phyloP scores from a whole-genome alignment of 441 rosid species.

The Iberis amara region DNA sequence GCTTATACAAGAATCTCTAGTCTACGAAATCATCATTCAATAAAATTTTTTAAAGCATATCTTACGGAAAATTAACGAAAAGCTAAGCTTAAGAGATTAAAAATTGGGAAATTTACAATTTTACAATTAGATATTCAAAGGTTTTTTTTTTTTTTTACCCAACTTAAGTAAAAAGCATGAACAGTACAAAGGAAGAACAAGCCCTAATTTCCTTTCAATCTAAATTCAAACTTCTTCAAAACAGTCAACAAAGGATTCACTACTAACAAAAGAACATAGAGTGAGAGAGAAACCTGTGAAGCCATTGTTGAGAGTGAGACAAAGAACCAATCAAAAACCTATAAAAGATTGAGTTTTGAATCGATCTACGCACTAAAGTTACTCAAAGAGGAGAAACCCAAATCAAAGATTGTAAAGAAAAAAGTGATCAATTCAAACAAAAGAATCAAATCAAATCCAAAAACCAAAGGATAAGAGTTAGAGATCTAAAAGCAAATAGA shows the following conservation, averaged over 20 bases:
- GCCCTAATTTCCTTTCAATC: not conserved
- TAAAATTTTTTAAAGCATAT: too few relatives aligned
- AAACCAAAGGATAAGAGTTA: not conserved
- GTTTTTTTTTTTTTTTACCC: too few relatives aligned
- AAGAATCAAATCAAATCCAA: not conserved
- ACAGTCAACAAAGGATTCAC: constrained; percentile 16
- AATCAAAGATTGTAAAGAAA: constrained; percentile 18
- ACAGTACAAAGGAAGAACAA: not conserved
- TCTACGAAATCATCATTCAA: too few relatives aligned
- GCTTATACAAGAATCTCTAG: too few relatives aligned
- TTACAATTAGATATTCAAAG: too few relatives aligned
- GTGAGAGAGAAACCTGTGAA: constrained; percentile 17
- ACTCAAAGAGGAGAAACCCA: constrained; percentile 21
- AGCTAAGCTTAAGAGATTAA: too few relatives aligned
- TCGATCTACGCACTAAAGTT: constrained; percentile 19
- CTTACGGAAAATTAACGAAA: too few relatives aligned
- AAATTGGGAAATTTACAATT: too few relatives aligned
- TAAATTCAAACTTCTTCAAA: not conserved
- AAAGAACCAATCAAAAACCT: constrained; percentile 9
- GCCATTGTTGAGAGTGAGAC: constrained; percentile 25
- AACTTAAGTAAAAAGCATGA: not conserved
- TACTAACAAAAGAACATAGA: not conserved
- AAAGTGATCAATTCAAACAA: constrained; percentile 14
- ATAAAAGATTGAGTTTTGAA: not conserved
- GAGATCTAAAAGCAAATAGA: constrained; percentile 23